phyloP scores from a whole-genome alignment of 306 rosid genomes.

The barrel medic (Medicago truncatula) region DNA sequence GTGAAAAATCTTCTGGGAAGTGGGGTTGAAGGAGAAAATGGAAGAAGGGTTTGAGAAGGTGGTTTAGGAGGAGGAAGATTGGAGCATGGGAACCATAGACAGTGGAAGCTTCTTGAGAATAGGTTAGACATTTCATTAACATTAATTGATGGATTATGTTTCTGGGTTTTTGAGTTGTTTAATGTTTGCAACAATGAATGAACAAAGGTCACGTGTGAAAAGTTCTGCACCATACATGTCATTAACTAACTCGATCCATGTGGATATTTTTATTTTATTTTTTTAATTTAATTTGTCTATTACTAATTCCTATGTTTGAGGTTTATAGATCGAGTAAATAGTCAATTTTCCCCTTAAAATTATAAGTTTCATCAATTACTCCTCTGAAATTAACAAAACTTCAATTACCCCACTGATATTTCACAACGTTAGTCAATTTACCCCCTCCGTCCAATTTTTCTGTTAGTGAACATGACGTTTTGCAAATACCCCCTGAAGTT shows the following conservation, averaged over 20 bases:
- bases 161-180: not conserved
- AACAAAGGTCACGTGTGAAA: not conserved
- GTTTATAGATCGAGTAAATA: no score
- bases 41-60: constrained; percentile 37
- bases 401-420: no score
- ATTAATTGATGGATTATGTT: not conserved
- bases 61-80: constrained; percentile 38
- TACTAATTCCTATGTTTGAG: no score
- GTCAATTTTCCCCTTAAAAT: no score
- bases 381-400: no score
- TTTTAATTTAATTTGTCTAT: not conserved
- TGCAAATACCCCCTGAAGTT: no score
- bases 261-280: not conserved
- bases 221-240: constrained; percentile 13
- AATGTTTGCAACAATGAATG: not conserved
- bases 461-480: no score
- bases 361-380: no score
- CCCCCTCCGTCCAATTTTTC: no score
- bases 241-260: not conserved
- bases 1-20: constrained; percentile 33
- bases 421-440: no score
- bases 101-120: constrained; percentile 43
- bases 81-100: constrained; percentile 36
- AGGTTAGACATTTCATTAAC: constrained; percentile 46
- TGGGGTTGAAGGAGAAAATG: constrained; percentile 40